Conservation (phyloP, 352 stramenopile species). For the Elongisporangium anandrum region DNA sequence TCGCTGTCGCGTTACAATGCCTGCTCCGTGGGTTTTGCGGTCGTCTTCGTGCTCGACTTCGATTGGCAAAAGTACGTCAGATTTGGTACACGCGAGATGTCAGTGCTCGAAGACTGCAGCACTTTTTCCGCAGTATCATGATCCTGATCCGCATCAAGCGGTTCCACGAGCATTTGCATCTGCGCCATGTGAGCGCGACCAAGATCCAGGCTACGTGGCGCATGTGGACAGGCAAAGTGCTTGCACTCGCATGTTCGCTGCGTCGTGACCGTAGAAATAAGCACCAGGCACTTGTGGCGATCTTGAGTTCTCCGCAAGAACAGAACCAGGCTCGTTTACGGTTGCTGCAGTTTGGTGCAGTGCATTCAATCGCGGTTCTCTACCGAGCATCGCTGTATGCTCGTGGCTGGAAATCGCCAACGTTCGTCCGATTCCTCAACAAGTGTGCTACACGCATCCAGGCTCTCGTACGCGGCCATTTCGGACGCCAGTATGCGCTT, state of each 20-base stretch:
- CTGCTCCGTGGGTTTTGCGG: constrained; percentile 46
- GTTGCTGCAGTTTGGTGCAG: constrained; percentile 58
- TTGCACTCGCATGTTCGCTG: constrained; percentile 30
- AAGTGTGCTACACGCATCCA: constrained; percentile 50
- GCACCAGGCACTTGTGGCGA: constrained; percentile 21
- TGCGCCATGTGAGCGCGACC: constrained; percentile 29
- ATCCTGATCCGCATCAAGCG: constrained; percentile 48
- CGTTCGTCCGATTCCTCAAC: constrained; percentile 36
- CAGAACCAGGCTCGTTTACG: constrained; percentile 7
- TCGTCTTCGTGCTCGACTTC: constrained; percentile 25
- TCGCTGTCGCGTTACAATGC: constrained; percentile 37
- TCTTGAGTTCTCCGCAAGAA: constrained; percentile 15
- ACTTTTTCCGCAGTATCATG: constrained; percentile 73
- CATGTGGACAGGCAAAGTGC: constrained; percentile 70
- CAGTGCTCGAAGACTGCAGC: constrained; percentile 45
- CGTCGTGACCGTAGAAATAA: constrained; percentile 30
- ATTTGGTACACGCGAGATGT: constrained; percentile 30
- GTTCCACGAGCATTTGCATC: constrained; percentile 31
- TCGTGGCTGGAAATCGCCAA: constrained; percentile 60
- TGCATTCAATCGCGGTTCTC: constrained; percentile 31
- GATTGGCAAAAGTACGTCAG: constrained; percentile 24
- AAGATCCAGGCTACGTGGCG: constrained; percentile 73
- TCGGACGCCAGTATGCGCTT: constrained; percentile 25
- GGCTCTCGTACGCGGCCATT: constrained; percentile 45
- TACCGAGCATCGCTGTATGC: constrained; percentile 42